Conservation (phyloP, 441 rosid species). For the Gossypium lobatum region DNA sequence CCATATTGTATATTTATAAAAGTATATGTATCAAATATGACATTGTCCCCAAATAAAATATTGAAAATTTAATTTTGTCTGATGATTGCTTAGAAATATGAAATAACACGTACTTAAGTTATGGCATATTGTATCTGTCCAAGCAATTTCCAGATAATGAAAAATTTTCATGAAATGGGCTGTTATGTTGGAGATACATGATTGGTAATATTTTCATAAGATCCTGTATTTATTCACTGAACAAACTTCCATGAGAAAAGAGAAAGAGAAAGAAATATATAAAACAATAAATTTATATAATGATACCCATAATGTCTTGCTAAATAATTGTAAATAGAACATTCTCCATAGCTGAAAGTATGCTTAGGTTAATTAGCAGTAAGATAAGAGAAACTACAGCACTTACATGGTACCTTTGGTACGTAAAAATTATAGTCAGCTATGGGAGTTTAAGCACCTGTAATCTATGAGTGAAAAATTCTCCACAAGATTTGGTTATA, state of each 20-base stretch:
- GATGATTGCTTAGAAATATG: too few species aligned
- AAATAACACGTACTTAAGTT: too few species aligned
- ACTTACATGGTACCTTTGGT: neutral
- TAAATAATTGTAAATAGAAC: neutral
- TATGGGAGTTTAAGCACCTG: neutral
- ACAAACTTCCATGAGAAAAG: neutral
- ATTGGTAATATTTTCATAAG: neutral
- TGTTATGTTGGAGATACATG: neutral
- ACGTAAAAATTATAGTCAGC: neutral
- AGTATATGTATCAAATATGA: too few species aligned
- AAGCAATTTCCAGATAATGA: too few species aligned
- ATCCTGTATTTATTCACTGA: neutral
- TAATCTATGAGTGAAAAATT: neutral
- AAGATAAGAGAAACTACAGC: neutral
- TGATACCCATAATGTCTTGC: neutral
- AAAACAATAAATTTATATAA: neutral
- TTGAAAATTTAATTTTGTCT: too few species aligned
- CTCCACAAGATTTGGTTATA: conserved; percentile 17
- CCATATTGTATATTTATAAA: too few species aligned
- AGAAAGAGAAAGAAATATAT: neutral
- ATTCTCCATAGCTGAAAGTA: neutral
- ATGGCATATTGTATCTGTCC: too few species aligned
- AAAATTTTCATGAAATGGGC: too few species aligned
- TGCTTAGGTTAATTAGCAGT: neutral
- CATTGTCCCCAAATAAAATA: too few species aligned